Conservation (phyloP, 805 yeast species). For the Yamadazyma endophytica region DNA sequence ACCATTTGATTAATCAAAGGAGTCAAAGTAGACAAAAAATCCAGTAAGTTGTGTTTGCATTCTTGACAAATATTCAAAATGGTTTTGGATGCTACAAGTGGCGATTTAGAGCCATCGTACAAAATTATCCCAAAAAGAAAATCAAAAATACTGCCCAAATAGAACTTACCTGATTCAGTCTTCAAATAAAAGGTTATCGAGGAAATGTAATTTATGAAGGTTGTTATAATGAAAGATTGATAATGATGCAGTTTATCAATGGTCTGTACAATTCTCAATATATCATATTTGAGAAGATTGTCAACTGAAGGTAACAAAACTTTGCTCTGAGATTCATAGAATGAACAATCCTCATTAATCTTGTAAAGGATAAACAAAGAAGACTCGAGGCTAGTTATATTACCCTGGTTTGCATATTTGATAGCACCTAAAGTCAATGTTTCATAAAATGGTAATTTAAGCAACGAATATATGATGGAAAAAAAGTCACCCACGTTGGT, state of each 20-base stretch:
- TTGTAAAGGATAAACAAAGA: conserved; percentile 56
- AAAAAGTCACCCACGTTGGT: conserved; percentile 73
- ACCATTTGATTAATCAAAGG: conserved; percentile 45
- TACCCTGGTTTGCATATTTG: conserved; percentile 11
- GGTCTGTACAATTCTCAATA: too few relatives aligned
- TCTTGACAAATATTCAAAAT: conserved; percentile 56
- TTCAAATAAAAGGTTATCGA: conserved; percentile 59
- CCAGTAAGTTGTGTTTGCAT: conserved; percentile 40
- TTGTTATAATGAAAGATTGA: conserved; percentile 20
- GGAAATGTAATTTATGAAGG: conserved; percentile 56
- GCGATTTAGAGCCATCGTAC: conserved; percentile 12
- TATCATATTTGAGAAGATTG: neutral
- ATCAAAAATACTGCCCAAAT: conserved; percentile 49
- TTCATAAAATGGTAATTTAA: conserved; percentile 50
- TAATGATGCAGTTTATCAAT: too few relatives aligned
- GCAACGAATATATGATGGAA: conserved; percentile 63
- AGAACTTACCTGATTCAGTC: conserved; percentile 37
- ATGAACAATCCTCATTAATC: conserved; percentile 50
- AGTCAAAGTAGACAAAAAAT: conserved; percentile 47
- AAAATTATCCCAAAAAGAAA: conserved; percentile 46
- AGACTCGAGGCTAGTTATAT: conserved; percentile 44
- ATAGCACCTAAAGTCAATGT: conserved; percentile 35
- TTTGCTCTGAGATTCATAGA: conserved; percentile 22
- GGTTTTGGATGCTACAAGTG: conserved; percentile 44
- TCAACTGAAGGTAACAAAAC: conserved; percentile 16